phyloP scores from a whole-genome alignment of 2,329 filamentous ascomycete genomes.

The Diatrype stigma region DNA sequence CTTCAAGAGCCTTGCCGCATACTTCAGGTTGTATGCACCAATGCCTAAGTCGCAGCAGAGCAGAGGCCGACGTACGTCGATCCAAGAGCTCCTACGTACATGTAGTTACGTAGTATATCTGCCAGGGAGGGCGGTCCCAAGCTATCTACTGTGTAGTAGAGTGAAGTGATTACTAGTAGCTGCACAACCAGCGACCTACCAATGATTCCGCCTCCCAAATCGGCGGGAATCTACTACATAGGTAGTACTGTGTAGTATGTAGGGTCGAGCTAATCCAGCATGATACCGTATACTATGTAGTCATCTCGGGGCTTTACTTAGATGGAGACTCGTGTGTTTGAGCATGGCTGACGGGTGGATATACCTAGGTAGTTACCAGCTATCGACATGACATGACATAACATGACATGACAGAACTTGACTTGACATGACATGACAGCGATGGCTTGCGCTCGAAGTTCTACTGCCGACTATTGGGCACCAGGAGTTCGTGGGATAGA shows the following conservation, averaged over 20 bases:
- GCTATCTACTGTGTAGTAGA: too few species aligned
- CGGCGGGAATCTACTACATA: neutral
- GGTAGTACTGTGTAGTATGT: neutral
- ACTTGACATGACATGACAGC: neutral
- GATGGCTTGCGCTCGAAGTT: conserved; percentile 3
- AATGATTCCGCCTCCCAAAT: neutral
- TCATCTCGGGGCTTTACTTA: neutral
- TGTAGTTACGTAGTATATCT: neutral
- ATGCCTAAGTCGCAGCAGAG: neutral
- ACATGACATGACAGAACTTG: too few species aligned
- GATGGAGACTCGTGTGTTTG: neutral
- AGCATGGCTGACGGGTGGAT: too few species aligned
- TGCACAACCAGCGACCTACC: neutral
- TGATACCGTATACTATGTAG: neutral
- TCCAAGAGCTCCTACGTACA: neutral
- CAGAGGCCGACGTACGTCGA: neutral
- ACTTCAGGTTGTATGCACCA: conserved; percentile 1
- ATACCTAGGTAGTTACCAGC: too few species aligned
- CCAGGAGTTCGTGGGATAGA: conserved; percentile 20
- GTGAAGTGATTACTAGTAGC: neutral
- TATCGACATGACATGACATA: too few species aligned
- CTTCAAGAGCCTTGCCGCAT: neutral
- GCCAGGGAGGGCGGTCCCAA: neutral
- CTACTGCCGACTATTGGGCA: conserved; percentile 22
- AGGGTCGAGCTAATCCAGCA: too few species aligned